Percentiles rank a stretch among this genome's conserved stretches.
Evolutionary conservation across 495 filamentous ascomycete species (phyloP).

Genomic region (Pseudomonodictys pantanalensis): DNA sequence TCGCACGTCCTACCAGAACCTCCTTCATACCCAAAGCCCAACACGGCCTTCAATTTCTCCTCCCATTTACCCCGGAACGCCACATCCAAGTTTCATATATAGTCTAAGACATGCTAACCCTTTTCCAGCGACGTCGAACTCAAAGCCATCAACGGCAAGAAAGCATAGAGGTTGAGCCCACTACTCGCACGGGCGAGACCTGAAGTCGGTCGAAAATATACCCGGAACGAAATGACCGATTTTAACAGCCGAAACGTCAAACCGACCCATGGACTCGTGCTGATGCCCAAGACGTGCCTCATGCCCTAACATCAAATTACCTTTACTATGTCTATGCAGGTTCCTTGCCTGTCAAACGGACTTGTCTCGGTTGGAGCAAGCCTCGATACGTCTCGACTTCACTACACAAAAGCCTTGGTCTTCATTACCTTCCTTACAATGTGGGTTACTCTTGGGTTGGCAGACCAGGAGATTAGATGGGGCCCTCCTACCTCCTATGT

Average conservation of each 20-base stretch:
- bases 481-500: neutral
- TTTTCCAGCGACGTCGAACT: slow-evolving; percentile 33
- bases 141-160: slow-evolving; percentile 34
- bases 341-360: neutral
- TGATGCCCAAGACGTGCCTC: neutral
- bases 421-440: neutral
- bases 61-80: neutral
- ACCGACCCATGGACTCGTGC: neutral
- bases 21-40: slow-evolving; percentile 5
- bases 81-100: slow-evolving; percentile 6
- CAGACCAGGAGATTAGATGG: neutral
- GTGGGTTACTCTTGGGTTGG: neutral
- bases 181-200: neutral
- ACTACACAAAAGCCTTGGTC: neutral
- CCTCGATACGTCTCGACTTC: neutral
- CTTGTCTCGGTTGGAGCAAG: neutral
- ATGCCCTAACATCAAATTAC: neutral
- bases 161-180: neutral
- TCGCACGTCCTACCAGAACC: neutral
- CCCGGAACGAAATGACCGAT: neutral
- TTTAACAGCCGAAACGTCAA: neutral
- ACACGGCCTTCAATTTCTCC: too few species aligned
- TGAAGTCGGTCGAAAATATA: neutral
- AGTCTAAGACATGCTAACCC: slow-evolving; percentile 3
- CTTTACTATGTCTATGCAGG: neutral